phyloP scores from a whole-genome alignment of 768 basidiomycete genomes.

The Pulveroboletus sp. region DNA sequence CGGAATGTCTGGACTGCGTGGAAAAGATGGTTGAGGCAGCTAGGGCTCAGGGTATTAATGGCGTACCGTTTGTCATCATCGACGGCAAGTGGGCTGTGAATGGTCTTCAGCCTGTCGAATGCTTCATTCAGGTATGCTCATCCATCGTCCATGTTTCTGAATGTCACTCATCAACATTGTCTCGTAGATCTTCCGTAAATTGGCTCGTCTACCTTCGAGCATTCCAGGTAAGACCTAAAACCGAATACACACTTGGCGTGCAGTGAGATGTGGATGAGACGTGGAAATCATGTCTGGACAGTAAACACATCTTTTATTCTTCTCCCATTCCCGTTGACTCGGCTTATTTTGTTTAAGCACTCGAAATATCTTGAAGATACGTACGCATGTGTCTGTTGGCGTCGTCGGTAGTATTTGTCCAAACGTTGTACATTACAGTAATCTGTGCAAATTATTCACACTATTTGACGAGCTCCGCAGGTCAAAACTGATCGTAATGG shows the following conservation, averaged over 20 bases:
- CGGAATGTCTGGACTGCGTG: slow-evolving; percentile 38
- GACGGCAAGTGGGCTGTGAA: slow-evolving; percentile 44
- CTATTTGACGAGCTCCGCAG: no score
- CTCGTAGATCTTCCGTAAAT: slow-evolving; percentile 32
- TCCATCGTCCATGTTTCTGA: not conserved
- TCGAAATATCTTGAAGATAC: no score
- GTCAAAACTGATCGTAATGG: no score
- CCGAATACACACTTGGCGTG: not conserved
- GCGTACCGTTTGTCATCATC: slow-evolving; percentile 51
- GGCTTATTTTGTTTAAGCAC: no score
- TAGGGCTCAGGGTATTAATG: slow-evolving; percentile 40
- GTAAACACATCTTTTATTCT: no score
- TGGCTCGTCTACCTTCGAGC: slow-evolving; percentile 18
- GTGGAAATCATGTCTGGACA: no score
- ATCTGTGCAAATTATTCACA: no score
- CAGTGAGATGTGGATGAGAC: slow-evolving; percentile 5
- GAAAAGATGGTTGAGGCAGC: slow-evolving; percentile 37
- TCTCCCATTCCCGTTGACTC: no score
- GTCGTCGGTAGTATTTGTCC: no score
- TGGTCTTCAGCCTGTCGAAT: slow-evolving; percentile 41
- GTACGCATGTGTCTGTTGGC: no score
- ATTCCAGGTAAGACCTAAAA: not conserved
- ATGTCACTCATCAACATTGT: not conserved
- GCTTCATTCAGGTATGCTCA: slow-evolving; percentile 33
- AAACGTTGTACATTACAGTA: no score